phyloP scores from a whole-genome alignment of 371 early-diverging fungal genomes.

The Nematocida homosporus region DNA sequence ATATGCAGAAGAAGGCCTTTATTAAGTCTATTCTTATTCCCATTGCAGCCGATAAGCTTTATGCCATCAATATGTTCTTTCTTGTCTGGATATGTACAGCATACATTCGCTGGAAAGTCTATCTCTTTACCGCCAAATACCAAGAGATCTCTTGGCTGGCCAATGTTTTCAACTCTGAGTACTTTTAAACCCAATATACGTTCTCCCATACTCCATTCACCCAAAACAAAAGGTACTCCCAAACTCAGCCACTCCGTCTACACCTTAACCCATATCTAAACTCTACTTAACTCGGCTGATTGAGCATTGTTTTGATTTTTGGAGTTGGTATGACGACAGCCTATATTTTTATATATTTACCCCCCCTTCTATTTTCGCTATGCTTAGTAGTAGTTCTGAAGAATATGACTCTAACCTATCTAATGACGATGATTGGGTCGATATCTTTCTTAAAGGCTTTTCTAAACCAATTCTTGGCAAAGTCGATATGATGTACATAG shows the following conservation, averaged over 20 bases:
- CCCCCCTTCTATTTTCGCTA: conserved; percentile 15
- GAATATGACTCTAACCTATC: conserved; percentile 48
- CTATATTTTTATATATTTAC: conserved; percentile 29
- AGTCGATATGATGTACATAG: conserved; percentile 68
- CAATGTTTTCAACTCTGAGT: too few species aligned
- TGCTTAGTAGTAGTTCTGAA: conserved; percentile 36
- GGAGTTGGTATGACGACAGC: too few species aligned
- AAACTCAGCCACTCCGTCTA: too few species aligned
- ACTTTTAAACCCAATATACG: background rate
- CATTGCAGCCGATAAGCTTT: conserved; percentile 13
- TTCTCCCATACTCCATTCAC: background rate
- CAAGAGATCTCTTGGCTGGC: too few species aligned
- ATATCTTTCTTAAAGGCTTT: conserved; percentile 57
- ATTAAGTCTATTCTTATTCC: background rate
- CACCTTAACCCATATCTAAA: too few species aligned
- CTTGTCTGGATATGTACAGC: conserved; percentile 43
- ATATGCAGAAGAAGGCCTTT: background rate
- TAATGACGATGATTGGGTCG: conserved; percentile 57
- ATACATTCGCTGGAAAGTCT: conserved; percentile 21
- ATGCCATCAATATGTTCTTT: conserved; percentile 36
- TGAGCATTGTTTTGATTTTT: too few species aligned
- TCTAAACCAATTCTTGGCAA: conserved; percentile 56
- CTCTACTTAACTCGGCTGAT: too few species aligned
- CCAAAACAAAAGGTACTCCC: too few species aligned
- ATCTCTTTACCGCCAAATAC: background rate